Base-by-base conservation (phyloP, 2,329 filamentous ascomycete species). In the Didymellaceae sp. region DNA sequence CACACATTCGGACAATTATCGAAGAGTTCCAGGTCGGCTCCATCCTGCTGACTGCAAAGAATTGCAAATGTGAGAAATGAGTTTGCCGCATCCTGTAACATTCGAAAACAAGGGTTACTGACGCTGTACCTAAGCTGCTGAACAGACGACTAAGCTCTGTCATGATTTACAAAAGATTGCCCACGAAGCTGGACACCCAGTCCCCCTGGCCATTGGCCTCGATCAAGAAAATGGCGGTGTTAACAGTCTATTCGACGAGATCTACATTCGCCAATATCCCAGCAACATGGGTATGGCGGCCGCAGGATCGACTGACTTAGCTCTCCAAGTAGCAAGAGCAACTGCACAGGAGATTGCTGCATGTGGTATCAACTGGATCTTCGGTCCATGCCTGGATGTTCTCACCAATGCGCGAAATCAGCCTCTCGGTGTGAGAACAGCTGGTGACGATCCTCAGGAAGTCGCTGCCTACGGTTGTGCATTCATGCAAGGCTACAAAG, bases 161-260 rank as follows among this genome's bases (percentile, higher is more conserved):
- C 88, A 94, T 67, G 91, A 97, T 67, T 80, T 99, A 34, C 94
- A 99, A 74, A 91, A 87, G 40, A 93, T 96, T 68, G 94, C 94
- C 28, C 89, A 90, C 68, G 84, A 95, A 74, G 88, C 93, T 52
- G 93, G 93, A 16, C 93, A 97, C 73, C 88, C 89, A 3, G 87
- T 93, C 2, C 94, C 94, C 2, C 78, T 99, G 14, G 80, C 95
- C 45, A 97, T 99, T 63, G 92, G 89, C 30, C 79, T 97, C 28
- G 94, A 97, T 69, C 94, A 99, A 71, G 94, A 99, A 73, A 97
- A 99, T 84, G 94, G 94, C 58, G 92, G 93, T 3, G 93, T 97
- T 72, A 97, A 97, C 77, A 96, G 91, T 75, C 82, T 97, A 2
- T 97, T 95, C 67, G 93, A 97, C 71, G 91, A 96, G 63, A 90